These are phyloP conservation scores for Cystobasidium onofrii DNA, from an alignment of 768 basidiomycete genomes.

Conservation along the genomic window DNA sequence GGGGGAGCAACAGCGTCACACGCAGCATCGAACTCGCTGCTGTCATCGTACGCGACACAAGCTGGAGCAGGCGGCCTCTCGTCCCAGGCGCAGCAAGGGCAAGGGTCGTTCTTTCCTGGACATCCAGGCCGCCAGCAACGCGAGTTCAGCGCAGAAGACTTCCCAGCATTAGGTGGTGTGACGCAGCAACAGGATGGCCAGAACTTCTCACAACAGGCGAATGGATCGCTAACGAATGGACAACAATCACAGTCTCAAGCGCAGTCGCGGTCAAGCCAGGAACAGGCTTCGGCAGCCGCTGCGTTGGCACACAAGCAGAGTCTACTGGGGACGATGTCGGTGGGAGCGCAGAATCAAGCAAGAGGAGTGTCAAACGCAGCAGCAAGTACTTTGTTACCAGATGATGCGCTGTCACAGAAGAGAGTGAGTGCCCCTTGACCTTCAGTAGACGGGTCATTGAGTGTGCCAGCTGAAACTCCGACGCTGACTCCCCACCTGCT, in stretches of 20 bases:
- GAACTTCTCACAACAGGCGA: neutral
- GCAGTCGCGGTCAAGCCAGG: constrained; percentile 22
- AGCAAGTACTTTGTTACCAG: constrained; percentile 18
- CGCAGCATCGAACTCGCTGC: constrained; percentile 44
- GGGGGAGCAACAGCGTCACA: constrained; percentile 48
- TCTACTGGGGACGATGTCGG: constrained; percentile 28
- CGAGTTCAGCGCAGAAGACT: constrained; percentile 53
- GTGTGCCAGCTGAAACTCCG: neutral
- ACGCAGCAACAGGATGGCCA: neutral
- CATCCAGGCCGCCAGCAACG: constrained; percentile 48
- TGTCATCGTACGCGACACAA: constrained; percentile 74
- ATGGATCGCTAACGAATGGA: neutral
- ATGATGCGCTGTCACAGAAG: constrained; percentile 22
- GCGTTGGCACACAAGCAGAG: constrained; percentile 32
- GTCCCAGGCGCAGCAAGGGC: constrained; percentile 43
- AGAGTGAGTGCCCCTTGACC: constrained; percentile 8
- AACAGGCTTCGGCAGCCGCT: constrained; percentile 21
- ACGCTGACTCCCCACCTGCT: neutral
- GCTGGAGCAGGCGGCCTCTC: constrained; percentile 56
- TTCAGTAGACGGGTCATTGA: neutral
- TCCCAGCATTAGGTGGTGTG: constrained; percentile 29
- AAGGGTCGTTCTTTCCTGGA: constrained; percentile 46
- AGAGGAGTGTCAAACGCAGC: constrained; percentile 22
- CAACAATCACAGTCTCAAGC: neutral
- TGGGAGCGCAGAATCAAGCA: constrained; percentile 17